Evolutionary conservation across 2,329 filamentous ascomycete species (phyloP).

Genomic region (Sporothrix protearum): DNA sequence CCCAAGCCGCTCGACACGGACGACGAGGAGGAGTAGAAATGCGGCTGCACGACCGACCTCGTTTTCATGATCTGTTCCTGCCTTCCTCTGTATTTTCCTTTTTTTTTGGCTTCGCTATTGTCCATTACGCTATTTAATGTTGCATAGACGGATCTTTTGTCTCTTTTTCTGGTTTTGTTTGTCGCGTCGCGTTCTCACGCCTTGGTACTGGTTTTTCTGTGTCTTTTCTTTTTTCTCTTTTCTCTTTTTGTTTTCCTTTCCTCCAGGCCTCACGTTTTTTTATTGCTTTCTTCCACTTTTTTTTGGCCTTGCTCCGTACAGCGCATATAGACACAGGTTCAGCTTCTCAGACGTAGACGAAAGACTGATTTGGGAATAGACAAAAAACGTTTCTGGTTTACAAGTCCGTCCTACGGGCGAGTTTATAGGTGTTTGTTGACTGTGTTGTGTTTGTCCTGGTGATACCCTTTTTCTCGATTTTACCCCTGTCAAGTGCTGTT

Average conservation of each 20-base stretch:
- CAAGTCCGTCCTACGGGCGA: background rate
- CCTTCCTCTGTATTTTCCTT: background rate
- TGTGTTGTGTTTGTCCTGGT: background rate
- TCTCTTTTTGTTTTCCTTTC: background rate
- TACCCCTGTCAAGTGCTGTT: background rate
- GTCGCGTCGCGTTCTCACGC: background rate
- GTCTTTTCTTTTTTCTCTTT: background rate
- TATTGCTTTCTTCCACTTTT: background rate
- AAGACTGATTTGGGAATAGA: conserved; percentile 17
- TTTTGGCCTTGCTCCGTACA: background rate
- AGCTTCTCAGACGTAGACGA: conserved; percentile 4
- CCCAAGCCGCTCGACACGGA: conserved; percentile 74
- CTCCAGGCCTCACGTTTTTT: conserved; percentile 2
- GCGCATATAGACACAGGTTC: conserved; percentile 7
- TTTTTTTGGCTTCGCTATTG: background rate
- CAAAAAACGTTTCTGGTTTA: conserved; percentile 11
- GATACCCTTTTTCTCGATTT: background rate
- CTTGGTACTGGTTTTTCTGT: background rate
- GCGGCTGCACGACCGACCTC: background rate
- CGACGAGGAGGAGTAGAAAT: conserved; percentile 52
- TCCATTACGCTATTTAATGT: conserved; percentile 11
- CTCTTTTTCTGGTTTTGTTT: background rate
- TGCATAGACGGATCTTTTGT: conserved; percentile 11
- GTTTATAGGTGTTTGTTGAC: background rate
- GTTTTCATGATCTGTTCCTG: background rate